A percentile compares a stretch with the other conserved stretches of the same genome.
These are phyloP conservation scores for Neonectria faginata DNA, from an alignment of 2,329 filamentous ascomycete species.

Conservation along the genomic window DNA sequence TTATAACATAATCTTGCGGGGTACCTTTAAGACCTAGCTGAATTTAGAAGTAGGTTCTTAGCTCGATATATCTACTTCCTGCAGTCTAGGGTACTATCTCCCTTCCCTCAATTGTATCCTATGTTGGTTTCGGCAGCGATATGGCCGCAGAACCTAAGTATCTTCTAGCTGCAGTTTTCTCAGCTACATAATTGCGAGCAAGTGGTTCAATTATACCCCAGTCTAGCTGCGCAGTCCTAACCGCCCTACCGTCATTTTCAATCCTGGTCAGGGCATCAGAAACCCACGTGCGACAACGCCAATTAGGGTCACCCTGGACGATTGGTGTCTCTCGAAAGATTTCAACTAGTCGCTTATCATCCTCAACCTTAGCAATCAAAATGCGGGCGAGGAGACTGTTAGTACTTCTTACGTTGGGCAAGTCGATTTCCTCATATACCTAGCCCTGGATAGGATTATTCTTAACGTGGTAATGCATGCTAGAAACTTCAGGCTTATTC, in stretches of 20 bases:
- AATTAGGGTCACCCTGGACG: slow-evolving; percentile 50
- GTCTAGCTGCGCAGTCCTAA: slow-evolving; percentile 52
- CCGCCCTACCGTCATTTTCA: slow-evolving; percentile 49
- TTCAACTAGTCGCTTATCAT: slow-evolving; percentile 48
- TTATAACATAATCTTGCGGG: too few species aligned
- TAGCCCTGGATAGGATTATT: slow-evolving; percentile 39
- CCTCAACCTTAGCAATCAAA: slow-evolving; percentile 53
- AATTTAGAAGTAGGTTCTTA: too few species aligned
- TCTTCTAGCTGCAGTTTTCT: slow-evolving; percentile 47
- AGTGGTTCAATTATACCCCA: slow-evolving; percentile 52
- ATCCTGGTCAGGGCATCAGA: slow-evolving; percentile 50
- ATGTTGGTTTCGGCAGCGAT: slow-evolving; percentile 38
- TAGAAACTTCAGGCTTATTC: slow-evolving; percentile 27
- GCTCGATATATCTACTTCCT: too few species aligned
- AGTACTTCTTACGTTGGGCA: slow-evolving; percentile 34
- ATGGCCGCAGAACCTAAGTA: slow-evolving; percentile 30
- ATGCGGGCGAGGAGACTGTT: slow-evolving; percentile 52
- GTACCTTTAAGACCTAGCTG: too few species aligned
- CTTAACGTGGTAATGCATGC: slow-evolving; percentile 51
- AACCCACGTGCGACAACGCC: slow-evolving; percentile 57
- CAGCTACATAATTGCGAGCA: slow-evolving; percentile 50
- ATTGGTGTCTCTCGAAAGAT: slow-evolving; percentile 50
- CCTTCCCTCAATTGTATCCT: too few species aligned
- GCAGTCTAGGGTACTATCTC: too few species aligned
- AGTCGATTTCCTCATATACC: slow-evolving; percentile 42